Evolutionary conservation across 352 stramenopile species (phyloP).

Genomic region (Pythium myriotylum): DNA sequence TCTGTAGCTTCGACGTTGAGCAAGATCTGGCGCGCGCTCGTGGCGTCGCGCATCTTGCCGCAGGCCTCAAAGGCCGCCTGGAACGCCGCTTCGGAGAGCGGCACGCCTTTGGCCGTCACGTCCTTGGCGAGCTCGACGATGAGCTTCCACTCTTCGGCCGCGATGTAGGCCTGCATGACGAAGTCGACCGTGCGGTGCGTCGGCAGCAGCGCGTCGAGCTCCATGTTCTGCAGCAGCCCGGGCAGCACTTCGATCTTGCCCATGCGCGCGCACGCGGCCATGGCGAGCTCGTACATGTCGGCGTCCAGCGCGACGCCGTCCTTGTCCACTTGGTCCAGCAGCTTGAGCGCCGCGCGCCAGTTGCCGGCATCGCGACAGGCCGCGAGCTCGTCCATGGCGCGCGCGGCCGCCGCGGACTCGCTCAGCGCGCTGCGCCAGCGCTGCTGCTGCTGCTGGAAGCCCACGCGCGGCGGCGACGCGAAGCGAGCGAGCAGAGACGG

Average conservation of each 20-base stretch:
- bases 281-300: constrained; percentile 80
- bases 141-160: constrained; percentile 61
- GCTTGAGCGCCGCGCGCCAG: constrained; percentile 73
- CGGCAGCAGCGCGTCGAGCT: constrained; percentile 61
- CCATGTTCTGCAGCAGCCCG: constrained; percentile 77
- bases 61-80: constrained; percentile 75
- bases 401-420: constrained; percentile 21
- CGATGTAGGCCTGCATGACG: constrained; percentile 78
- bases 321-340: constrained; percentile 73
- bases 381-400: constrained; percentile 48
- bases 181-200: constrained; percentile 77
- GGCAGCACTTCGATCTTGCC: constrained; percentile 80
- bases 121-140: constrained; percentile 56
- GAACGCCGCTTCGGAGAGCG: constrained; percentile 71
- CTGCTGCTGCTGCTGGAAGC: constrained; percentile 1
- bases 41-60: constrained; percentile 56
- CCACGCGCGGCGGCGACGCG: neutral
- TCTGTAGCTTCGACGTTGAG: constrained; percentile 36
- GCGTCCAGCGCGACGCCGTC: constrained; percentile 53
- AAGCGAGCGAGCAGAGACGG: no score
- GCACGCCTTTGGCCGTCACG: constrained; percentile 44
- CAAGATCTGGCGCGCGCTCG: constrained; percentile 53
- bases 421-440: constrained; percentile 21
- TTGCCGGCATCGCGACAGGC: constrained; percentile 62
- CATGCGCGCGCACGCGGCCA: constrained; percentile 77